A percentile compares a stretch with the other conserved stretches of the same genome.
Conservation (phyloP, 805 yeast genomes). For the Yamadazyma ubonensis region DNA sequence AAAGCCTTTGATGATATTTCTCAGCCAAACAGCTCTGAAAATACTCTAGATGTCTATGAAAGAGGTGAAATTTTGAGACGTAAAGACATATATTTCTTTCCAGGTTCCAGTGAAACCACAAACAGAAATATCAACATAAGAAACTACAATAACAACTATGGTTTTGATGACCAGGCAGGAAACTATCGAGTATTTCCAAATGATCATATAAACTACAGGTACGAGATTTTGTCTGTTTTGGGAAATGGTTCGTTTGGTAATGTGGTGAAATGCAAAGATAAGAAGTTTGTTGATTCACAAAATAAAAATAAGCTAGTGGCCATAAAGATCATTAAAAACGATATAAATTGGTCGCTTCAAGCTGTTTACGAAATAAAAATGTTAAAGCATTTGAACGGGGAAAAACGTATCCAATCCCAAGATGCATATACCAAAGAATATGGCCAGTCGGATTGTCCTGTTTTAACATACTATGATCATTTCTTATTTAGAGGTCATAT, state of each 20-base stretch:
- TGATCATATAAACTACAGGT: slow-evolving; percentile 77
- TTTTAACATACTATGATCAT: slow-evolving; percentile 62
- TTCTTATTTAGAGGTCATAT: slow-evolving; percentile 80
- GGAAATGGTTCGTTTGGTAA: slow-evolving; percentile 86
- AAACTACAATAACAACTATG: slow-evolving; percentile 51
- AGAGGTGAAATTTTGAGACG: slow-evolving; percentile 57
- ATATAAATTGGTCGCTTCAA: slow-evolving; percentile 71
- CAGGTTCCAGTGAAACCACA: slow-evolving; percentile 24
- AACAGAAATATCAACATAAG: slow-evolving; percentile 31
- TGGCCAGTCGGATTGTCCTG: slow-evolving; percentile 18
- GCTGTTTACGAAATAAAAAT: slow-evolving; percentile 75
- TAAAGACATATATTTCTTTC: slow-evolving; percentile 50
- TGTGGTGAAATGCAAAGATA: slow-evolving; percentile 69
- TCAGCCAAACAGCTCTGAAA: not conserved
- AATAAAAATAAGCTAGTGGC: slow-evolving; percentile 53
- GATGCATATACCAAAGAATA: slow-evolving; percentile 15
- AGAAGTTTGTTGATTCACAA: slow-evolving; percentile 35
- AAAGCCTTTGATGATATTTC: slow-evolving; percentile 8
- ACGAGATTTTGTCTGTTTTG: slow-evolving; percentile 54
- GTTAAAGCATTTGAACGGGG: slow-evolving; percentile 45
- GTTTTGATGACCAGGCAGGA: slow-evolving; percentile 69
- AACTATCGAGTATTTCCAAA: slow-evolving; percentile 55
- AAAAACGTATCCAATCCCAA: not conserved
- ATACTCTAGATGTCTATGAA: slow-evolving; percentile 51
- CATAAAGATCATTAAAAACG: slow-evolving; percentile 72